phyloP scores from a whole-genome alignment of 768 basidiomycete species.

The Strobilomyces echinocephalus region DNA sequence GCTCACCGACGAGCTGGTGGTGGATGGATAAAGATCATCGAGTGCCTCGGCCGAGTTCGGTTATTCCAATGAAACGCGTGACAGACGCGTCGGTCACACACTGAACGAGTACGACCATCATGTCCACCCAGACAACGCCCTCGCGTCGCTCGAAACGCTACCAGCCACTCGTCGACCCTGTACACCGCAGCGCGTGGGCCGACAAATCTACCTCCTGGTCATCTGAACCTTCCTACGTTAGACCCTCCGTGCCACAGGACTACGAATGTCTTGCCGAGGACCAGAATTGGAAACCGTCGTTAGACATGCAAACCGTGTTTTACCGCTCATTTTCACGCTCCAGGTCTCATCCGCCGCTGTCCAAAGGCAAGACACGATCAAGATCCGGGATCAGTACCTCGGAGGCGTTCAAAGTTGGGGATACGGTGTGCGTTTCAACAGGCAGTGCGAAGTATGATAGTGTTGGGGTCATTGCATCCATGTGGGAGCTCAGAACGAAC shows the following conservation, averaged over 20 bases:
- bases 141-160: conserved; percentile 36
- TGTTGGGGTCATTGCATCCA: conserved; percentile 62
- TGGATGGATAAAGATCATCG: conserved; percentile 3
- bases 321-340: conserved; percentile 28
- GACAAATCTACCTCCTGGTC: conserved; percentile 30
- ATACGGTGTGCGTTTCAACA: conserved; percentile 59
- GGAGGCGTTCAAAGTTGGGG: conserved; percentile 52
- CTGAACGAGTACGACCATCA: background rate
- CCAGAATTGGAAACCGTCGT: conserved; percentile 18
- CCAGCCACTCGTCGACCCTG: conserved; percentile 30
- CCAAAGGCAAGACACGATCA: conserved; percentile 11
- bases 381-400: conserved; percentile 5
- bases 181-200: conserved; percentile 22
- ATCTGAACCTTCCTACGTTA: conserved; percentile 18
- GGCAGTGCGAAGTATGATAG: conserved; percentile 45
- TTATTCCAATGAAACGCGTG: conserved; percentile 14
- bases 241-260: conserved; percentile 24
- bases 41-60: conserved; percentile 1
- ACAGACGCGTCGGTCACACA: conserved; percentile 18
- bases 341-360: conserved; percentile 11
- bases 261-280: conserved; percentile 26
- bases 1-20: conserved; percentile 11
- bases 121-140: conserved; percentile 26
- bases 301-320: conserved; percentile 24
- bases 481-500: conserved; percentile 52